A percentile compares a stretch with the other conserved stretches of the same genome.
phyloP scores from a whole-genome alignment of 305 asterid genomes.

The Fraxinus sp. region DNA sequence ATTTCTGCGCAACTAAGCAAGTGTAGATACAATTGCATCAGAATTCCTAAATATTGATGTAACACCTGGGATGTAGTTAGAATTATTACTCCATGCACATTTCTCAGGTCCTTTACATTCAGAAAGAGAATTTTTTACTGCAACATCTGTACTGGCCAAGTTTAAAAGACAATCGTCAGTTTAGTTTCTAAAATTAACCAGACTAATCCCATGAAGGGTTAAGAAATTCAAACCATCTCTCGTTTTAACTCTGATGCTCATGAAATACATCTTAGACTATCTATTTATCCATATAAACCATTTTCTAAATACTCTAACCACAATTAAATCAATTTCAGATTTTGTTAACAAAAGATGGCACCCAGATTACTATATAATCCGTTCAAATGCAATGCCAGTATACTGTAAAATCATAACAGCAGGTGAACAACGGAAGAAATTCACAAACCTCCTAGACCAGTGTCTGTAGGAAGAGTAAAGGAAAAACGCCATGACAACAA shows the following conservation, averaged over 20 bases:
- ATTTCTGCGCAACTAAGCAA: no score
- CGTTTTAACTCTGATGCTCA: neutral
- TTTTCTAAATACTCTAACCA: neutral
- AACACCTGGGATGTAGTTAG: neutral
- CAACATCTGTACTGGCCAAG: neutral
- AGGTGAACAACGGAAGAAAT: neutral
- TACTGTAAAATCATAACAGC: neutral
- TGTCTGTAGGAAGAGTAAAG: constrained; percentile 63
- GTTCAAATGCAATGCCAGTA: constrained; percentile 9
- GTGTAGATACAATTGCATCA: neutral
- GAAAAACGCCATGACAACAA: constrained; percentile 53
- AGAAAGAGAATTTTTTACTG: constrained; percentile 4
- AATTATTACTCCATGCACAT: constrained; percentile 9
- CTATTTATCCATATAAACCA: neutral
- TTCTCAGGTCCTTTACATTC: neutral
- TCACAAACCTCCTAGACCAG: constrained; percentile 56
- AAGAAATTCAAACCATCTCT: neutral
- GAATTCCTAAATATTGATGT: constrained; percentile 7
- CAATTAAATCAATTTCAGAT: neutral
- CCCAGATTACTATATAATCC: neutral
- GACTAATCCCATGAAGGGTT: constrained; percentile 1
- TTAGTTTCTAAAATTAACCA: neutral
- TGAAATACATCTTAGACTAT: constrained; percentile 1
- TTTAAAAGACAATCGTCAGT: neutral
- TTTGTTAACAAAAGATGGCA: constrained; percentile 4